Percentiles rank a stretch among this genome's conserved stretches.
phyloP scores from a whole-genome alignment of 805 yeast species.

The Candida mattraensis region DNA sequence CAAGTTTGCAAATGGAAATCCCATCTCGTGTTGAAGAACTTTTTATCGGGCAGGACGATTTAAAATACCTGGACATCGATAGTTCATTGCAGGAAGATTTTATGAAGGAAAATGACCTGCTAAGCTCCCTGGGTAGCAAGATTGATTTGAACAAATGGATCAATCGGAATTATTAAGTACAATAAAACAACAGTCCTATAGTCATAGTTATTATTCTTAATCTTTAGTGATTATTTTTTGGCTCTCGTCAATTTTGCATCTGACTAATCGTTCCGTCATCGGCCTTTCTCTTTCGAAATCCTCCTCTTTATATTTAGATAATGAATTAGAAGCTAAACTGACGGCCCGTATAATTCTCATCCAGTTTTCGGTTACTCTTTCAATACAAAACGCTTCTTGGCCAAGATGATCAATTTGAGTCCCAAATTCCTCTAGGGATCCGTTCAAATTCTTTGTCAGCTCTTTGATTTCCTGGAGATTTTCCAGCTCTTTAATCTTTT shows the following conservation, averaged over 20 bases:
- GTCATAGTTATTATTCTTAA: background rate
- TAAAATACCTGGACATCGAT: slow-evolving; percentile 10
- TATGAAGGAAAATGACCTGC: slow-evolving; percentile 15
- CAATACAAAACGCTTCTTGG: slow-evolving; percentile 61
- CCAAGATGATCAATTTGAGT: slow-evolving; percentile 47
- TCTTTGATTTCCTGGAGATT: slow-evolving; percentile 47
- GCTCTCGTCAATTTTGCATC: slow-evolving; percentile 53
- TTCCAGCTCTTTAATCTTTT: slow-evolving; percentile 52
- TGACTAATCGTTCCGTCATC: slow-evolving; percentile 64
- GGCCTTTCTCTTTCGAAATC: slow-evolving; percentile 48
- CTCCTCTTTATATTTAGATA: slow-evolving; percentile 41
- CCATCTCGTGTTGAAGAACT: slow-evolving; percentile 15
- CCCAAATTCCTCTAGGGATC: slow-evolving; percentile 49
- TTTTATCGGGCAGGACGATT: slow-evolving; percentile 14
- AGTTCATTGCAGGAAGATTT: slow-evolving; percentile 8
- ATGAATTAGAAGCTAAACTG: slow-evolving; percentile 57
- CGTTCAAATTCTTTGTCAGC: slow-evolving; percentile 45
- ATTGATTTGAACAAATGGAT: slow-evolving; percentile 31
- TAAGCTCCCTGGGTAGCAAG: slow-evolving; percentile 18
- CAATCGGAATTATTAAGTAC: slow-evolving; percentile 14
- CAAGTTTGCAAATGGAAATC: slow-evolving; percentile 10
- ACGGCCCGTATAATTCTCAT: slow-evolving; percentile 58
- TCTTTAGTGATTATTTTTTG: slow-evolving; percentile 21
- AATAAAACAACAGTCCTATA: background rate
- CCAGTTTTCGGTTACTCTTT: slow-evolving; percentile 64